Conservation (phyloP, 2,329 filamentous ascomycete species). For the Mycosphaerelloides madeirae region DNA sequence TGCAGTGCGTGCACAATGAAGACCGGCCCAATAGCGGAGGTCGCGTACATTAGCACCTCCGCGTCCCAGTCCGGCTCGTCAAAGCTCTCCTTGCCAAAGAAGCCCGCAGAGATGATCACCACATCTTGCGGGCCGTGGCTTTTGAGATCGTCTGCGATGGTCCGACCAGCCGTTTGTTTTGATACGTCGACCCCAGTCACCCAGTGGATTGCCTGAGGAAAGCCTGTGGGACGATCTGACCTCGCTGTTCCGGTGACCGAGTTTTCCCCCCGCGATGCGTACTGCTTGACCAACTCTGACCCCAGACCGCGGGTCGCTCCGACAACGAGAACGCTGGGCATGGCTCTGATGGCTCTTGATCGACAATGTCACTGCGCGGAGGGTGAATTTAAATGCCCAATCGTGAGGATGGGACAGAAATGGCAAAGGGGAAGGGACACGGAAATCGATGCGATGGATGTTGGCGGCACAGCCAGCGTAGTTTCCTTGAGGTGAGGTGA, state of each 20-base stretch:
- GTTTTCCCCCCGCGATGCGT: constrained; percentile 48
- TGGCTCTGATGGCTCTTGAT: background rate
- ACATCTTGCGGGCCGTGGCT: constrained; percentile 30
- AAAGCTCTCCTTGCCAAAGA: constrained; percentile 64
- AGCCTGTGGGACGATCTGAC: constrained; percentile 43
- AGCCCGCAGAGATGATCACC: constrained; percentile 63
- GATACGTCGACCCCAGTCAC: constrained; percentile 20
- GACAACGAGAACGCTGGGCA: constrained; percentile 54
- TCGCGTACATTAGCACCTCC: constrained; percentile 67
- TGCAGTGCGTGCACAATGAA: constrained; percentile 62
- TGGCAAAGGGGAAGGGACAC: too few relatives aligned
- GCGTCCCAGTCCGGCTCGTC: constrained; percentile 60
- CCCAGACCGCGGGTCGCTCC: constrained; percentile 67
- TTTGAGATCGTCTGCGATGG: constrained; percentile 21
- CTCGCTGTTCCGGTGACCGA: constrained; percentile 59
- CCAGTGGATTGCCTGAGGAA: constrained; percentile 39
- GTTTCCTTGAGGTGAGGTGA: too few relatives aligned
- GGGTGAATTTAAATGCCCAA: too few relatives aligned
- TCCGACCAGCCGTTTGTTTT: constrained; percentile 17
- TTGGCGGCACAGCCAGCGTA: too few relatives aligned
- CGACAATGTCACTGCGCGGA: too few relatives aligned
- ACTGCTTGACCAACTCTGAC: constrained; percentile 55
- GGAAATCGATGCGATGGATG: too few relatives aligned
- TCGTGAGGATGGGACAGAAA: too few relatives aligned
- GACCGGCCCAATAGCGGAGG: constrained; percentile 59